Conservation (phyloP, 306 rosid species). For the Sindora glabra region DNA sequence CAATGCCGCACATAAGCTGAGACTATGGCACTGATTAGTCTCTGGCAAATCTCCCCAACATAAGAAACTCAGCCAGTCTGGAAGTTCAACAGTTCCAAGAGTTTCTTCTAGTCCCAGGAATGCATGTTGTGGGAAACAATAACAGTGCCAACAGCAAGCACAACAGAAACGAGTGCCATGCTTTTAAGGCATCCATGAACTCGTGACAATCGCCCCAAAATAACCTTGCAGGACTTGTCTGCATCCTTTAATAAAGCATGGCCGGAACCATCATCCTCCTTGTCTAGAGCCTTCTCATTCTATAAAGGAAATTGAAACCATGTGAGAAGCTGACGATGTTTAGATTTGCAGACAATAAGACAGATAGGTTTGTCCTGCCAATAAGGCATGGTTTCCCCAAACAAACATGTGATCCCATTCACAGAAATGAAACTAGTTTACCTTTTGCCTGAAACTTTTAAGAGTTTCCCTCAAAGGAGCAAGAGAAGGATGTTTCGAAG, state of each 20-base stretch:
- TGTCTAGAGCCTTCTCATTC: slow-evolving; percentile 30
- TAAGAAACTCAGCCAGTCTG: background rate
- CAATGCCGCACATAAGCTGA: background rate
- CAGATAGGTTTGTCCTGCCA: background rate
- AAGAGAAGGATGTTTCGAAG: slow-evolving; percentile 18
- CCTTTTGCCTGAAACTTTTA: slow-evolving; percentile 35
- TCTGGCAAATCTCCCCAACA: background rate
- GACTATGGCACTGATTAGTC: background rate
- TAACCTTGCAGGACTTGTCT: slow-evolving; percentile 29
- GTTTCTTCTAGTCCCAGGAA: slow-evolving; percentile 23
- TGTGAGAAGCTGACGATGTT: background rate
- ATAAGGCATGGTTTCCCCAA: too few relatives aligned
- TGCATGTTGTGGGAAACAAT: slow-evolving; percentile 30
- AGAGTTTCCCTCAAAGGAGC: slow-evolving; percentile 35
- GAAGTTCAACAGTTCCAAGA: slow-evolving; percentile 25
- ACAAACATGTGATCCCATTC: background rate
- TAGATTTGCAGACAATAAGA: background rate
- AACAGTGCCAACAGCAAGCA: slow-evolving; percentile 25
- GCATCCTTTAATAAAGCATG: slow-evolving; percentile 30
- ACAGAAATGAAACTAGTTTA: background rate
- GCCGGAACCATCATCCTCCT: slow-evolving; percentile 16
- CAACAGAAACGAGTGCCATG: slow-evolving; percentile 27
- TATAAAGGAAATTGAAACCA: background rate
- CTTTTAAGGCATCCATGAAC: slow-evolving; percentile 36
- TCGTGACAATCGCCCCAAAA: slow-evolving; percentile 22